Evolutionary conservation across 352 stramenopile genomes (phyloP).

Genomic region (Pythium volutum): DNA sequence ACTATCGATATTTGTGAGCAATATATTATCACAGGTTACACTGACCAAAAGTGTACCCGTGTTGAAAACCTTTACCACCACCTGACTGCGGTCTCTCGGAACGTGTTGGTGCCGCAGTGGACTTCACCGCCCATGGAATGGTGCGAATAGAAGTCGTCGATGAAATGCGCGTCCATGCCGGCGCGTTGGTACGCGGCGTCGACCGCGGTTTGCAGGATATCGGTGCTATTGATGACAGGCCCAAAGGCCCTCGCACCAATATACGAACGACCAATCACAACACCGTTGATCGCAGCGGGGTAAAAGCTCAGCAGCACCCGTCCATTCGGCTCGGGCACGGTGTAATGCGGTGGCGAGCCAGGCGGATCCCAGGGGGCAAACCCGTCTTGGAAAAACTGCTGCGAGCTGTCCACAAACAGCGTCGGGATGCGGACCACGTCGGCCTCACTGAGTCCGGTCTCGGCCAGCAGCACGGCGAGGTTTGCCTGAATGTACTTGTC

Average conservation of each 20-base stretch:
- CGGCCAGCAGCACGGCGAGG: constrained; percentile 8
- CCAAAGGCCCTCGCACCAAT: constrained; percentile 6
- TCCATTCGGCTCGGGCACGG: background rate
- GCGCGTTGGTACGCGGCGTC: constrained; percentile 8
- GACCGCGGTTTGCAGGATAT: constrained; percentile 14
- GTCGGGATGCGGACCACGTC: constrained; percentile 14
- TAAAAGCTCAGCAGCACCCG: constrained; percentile 7
- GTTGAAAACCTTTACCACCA: constrained; percentile 4
- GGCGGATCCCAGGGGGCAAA: constrained; percentile 8
- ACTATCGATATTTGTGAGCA: background rate
- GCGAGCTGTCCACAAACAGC: background rate
- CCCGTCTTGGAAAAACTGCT: constrained; percentile 7
- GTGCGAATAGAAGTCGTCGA: constrained; percentile 19
- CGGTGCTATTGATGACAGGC: constrained; percentile 9
- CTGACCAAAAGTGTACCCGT: background rate
- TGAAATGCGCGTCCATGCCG: constrained; percentile 17
- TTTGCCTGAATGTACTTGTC: constrained; percentile 7
- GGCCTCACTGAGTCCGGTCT: constrained; percentile 13
- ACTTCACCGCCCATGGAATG: constrained; percentile 6
- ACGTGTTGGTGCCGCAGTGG: constrained; percentile 13
- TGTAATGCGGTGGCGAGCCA: constrained; percentile 14
- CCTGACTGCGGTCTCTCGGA: constrained; percentile 10
- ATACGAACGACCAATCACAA: constrained; percentile 13
- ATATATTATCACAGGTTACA: background rate
- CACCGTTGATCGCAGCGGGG: constrained; percentile 11